phyloP scores from a whole-genome alignment of 106 monocot genomes.

The Gastrodia elata region DNA sequence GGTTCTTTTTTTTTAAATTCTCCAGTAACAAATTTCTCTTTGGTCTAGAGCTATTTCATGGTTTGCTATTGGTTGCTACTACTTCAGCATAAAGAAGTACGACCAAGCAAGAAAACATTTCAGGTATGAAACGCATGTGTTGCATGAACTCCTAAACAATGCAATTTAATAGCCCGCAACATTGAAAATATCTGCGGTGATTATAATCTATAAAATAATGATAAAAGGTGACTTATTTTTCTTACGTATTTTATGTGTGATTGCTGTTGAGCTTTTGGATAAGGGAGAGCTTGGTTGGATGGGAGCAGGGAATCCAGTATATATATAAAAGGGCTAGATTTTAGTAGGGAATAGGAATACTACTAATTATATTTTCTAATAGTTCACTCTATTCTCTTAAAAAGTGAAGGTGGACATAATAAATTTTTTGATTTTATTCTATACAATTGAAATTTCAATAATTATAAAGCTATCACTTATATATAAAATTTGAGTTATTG shows the following conservation, averaged over 20 bases:
- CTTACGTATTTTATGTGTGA: not conserved
- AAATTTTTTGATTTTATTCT: no score
- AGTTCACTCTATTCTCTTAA: no score
- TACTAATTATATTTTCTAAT: no score
- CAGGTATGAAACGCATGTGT: conserved; percentile 32
- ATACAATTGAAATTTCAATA: no score
- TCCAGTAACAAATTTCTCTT: conserved; percentile 3
- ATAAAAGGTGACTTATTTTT: not conserved
- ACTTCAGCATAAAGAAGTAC: conserved; percentile 89
- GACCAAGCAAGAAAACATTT: conserved; percentile 91
- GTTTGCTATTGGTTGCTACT: conserved; percentile 99
- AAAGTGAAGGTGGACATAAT: no score
- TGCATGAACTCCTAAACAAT: not conserved
- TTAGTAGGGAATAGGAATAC: no score
- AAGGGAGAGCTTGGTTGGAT: no score
- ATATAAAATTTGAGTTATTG: no score
- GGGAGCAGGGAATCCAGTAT: no score
- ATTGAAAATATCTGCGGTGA: not conserved
- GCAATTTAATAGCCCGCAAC: not conserved
- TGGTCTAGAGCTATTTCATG: conserved; percentile 77
- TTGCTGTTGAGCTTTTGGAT: no score
- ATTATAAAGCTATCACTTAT: no score
- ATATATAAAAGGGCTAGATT: no score
- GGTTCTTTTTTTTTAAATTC: not conserved
- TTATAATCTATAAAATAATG: not conserved